Evolutionary conservation across 352 stramenopile species (phyloP).

Genomic region (Phytophthora uliginosa): DNA sequence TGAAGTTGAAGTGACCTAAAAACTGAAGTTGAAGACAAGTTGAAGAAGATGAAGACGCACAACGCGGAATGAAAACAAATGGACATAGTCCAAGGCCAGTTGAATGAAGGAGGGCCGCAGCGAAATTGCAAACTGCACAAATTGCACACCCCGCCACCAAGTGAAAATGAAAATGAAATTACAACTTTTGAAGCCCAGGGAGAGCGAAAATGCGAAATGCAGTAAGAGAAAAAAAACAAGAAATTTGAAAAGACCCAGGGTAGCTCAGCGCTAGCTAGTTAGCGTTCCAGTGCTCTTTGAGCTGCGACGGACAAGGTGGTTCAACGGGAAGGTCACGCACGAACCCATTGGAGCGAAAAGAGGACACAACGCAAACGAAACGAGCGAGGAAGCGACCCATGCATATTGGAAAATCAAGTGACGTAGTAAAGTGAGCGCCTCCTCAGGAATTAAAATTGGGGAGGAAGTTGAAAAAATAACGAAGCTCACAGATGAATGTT

Average conservation of each 20-base stretch:
- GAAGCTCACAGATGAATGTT: conserved; percentile 54
- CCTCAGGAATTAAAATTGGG: conserved; percentile 47
- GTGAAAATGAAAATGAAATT: conserved; percentile 55
- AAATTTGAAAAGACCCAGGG: conserved; percentile 42
- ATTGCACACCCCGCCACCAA: conserved; percentile 34
- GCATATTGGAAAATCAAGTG: conserved; percentile 55
- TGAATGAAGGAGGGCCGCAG: conserved; percentile 42
- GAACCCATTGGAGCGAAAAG: conserved; percentile 19
- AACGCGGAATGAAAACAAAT: conserved; percentile 34
- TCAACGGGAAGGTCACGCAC: conserved; percentile 10
- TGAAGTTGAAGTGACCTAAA: conserved; percentile 44
- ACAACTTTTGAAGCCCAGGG: conserved; percentile 52
- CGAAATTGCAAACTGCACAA: conserved; percentile 49
- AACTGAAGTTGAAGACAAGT: conserved; percentile 39
- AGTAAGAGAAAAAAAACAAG: conserved; percentile 45
- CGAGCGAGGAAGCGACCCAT: conserved; percentile 22
- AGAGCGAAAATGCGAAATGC: conserved; percentile 46
- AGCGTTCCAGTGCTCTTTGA: conserved; percentile 25
- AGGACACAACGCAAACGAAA: too few species aligned
- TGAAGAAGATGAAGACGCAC: conserved; percentile 23
- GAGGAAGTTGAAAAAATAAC: conserved; percentile 51
- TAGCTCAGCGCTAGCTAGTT: conserved; percentile 26
- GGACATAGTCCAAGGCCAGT: conserved; percentile 34
- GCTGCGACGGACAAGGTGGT: conserved; percentile 13
- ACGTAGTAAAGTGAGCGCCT: conserved; percentile 54